Evolutionary conservation across 192 early-diverging fungal genomes (phyloP).

Genomic region (Chytriomyces hyalinus): DNA sequence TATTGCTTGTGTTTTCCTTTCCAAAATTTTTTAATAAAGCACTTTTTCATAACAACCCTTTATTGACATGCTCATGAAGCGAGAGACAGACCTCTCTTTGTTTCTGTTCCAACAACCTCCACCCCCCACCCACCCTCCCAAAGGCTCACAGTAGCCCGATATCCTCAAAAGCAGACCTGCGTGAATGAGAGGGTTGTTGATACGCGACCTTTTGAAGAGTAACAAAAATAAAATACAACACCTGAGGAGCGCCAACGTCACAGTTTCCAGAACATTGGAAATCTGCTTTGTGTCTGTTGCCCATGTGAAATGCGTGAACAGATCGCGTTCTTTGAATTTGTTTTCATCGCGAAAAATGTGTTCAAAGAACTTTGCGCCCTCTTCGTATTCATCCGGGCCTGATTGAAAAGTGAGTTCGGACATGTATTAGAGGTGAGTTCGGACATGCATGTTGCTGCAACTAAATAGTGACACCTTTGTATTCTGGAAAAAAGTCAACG

Average conservation of each 20-base stretch:
- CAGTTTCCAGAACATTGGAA: slow-evolving; percentile 46
- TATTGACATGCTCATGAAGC: no score
- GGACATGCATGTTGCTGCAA: not conserved
- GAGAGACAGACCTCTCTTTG: no score
- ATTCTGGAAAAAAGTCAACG: slow-evolving; percentile 35
- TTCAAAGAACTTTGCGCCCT: slow-evolving; percentile 52
- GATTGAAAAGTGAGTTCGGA: not conserved
- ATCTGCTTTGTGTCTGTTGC: slow-evolving; percentile 66
- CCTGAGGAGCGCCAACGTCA: slow-evolving; percentile 35
- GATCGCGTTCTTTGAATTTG: slow-evolving; percentile 48
- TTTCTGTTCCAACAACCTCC: no score
- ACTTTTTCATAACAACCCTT: no score
- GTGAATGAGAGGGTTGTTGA: no score
- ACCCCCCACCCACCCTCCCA: no score
- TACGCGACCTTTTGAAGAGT: not conserved
- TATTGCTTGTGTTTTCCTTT: no score
- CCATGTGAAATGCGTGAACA: slow-evolving; percentile 67
- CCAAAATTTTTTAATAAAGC: no score
- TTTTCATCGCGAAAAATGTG: slow-evolving; percentile 46
- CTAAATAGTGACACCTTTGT: not conserved
- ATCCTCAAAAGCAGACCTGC: slow-evolving; percentile 3
- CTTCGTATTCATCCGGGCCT: slow-evolving; percentile 53
- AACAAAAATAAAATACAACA: not conserved
- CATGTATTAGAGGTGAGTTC: no score
- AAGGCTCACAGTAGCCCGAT: not conserved